Base-by-base conservation (phyloP, 768 basidiomycete genomes). In the Lactarius sanguifluus region DNA sequence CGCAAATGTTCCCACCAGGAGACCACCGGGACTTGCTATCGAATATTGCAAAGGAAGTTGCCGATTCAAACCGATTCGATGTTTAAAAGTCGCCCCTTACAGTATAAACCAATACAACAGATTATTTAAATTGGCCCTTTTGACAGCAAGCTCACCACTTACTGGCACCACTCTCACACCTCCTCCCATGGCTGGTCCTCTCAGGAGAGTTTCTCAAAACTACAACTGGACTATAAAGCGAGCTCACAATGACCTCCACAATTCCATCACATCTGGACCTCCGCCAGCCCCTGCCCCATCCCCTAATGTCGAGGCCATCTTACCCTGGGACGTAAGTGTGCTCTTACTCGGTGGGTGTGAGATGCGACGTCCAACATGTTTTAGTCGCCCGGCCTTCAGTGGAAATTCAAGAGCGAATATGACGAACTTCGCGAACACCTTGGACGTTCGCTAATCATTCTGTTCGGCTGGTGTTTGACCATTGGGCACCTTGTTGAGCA, bases 181-280 rank as follows among this genome's bases (percentile, higher is more conserved):
- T 6, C 23, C 23, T 6, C 30, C 32, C 52, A 67, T 67, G 66
- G 66, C 66, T 16, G 25, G n/a, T 16, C 52, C 66, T 28, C 62
- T 67, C 23, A 67, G 62, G 41, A 63, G 25, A 18, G 66, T 67
- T 56, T 59, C 66, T 2, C 41, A 18, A n/a, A 59, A 67, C 34
- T 59, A 59, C n/a, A 23, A 59, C 2, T 64, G 66, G 62, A 67
- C 66, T n/a, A 1, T 67, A 13, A 67, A 55, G 57, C 58, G 66
- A 18, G 66, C 66, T n/a, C 32, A 52, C n/a, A 67, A 67, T 6
- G 66, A 67, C 23, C 66, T 64, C 28, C 62, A 67, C 28, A 30
- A 59, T 12, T 40, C 28, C 34, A 50, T 56, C 25, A 32, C 30
- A 18, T n/a, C 62, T 38, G 32, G 9, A 5, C 61, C 9, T 23